Evolutionary conservation across 176 grass and related monocot genomes (phyloP), one percentile per base, ranked within the genome.

Genomic region (Zea mays): DNA sequence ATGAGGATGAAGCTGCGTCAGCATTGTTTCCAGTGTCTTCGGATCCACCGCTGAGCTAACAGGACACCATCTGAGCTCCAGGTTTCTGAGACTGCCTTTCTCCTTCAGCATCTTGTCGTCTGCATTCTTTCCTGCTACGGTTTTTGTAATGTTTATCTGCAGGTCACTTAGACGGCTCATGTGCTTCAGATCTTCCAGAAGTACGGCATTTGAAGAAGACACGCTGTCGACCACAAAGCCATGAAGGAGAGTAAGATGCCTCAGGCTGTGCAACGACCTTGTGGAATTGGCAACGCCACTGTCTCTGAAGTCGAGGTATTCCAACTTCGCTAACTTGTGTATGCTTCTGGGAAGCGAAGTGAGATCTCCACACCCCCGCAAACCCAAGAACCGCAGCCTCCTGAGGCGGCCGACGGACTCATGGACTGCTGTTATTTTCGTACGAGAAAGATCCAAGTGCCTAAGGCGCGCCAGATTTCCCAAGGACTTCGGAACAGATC

Each of bases 381-480:
- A 45, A 39, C 38, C 50, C 66, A 87, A 87, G 54, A 82, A 87
- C 12, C 76, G 85, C 7, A 87, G 79, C 54, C 71, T 82, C 39
- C 12, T 57, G 51, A 87, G 79, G 58, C 12, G 9, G 10, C 52
- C 55, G 50, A 87, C 42, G 6, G 79, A 62, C 6, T 78, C 67
- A 9, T 65, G 79, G 3, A 87, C 52, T 17, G 34, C 35, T 65
- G 8, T 54, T 44, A 87, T 77, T 65, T 19, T 82, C 57, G 85
- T 78, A 0, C 4, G 5, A 14, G 85, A 87, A 71, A 87, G 59
- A 72, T 87, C 35, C 14, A 87, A 52, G 65, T 82, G 73, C 56
- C 79, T 87, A 33, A 87, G 51, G 54, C 82, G 73, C 65, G 70
- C 47, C 15, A 87, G 54, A 72, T 78, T 77, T 72, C 55, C 52